These are phyloP conservation scores for Papiliotrema flavescens DNA, from an alignment of 1,284 basidiomycete species.

Conservation along the genomic window DNA sequence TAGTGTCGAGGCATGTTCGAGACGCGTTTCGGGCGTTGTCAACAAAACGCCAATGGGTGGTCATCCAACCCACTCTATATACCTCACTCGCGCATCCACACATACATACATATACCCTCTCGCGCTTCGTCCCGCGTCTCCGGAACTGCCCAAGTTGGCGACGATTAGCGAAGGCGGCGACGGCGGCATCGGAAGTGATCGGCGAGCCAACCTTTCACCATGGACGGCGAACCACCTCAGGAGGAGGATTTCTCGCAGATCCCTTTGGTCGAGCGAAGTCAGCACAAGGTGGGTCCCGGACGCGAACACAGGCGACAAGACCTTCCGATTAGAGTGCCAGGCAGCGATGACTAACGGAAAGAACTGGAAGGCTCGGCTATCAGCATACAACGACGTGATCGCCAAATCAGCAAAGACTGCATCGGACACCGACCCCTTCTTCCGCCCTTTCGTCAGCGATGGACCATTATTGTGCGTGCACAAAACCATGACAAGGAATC, in stretches of 20 bases:
- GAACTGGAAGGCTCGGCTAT: slow-evolving; percentile 97
- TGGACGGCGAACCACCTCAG: slow-evolving; percentile 84
- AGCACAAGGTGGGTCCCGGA: slow-evolving; percentile 62
- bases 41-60: background rate
- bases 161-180: too few relatives aligned
- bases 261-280: slow-evolving; percentile 74
- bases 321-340: too few relatives aligned
- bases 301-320: background rate
- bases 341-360: slow-evolving; percentile 20
- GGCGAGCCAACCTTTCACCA: slow-evolving; percentile 33
- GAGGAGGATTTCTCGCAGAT: slow-evolving; percentile 91
- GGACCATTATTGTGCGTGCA: slow-evolving; percentile 34
- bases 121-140: too few relatives aligned
- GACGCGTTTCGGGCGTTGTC: background rate
- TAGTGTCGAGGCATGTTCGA: background rate
- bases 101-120: too few relatives aligned
- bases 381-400: slow-evolving; percentile 84
- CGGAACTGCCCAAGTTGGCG: too few relatives aligned
- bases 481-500: background rate
- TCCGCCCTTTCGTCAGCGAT: slow-evolving; percentile 74
- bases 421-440: slow-evolving; percentile 89
- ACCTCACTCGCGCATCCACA: too few relatives aligned
- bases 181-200: too few relatives aligned
- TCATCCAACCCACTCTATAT: too few relatives aligned
- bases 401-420: slow-evolving; percentile 81